Conservation (phyloP, 2,329 filamentous ascomycete species). For the Aspergillus sp. region DNA sequence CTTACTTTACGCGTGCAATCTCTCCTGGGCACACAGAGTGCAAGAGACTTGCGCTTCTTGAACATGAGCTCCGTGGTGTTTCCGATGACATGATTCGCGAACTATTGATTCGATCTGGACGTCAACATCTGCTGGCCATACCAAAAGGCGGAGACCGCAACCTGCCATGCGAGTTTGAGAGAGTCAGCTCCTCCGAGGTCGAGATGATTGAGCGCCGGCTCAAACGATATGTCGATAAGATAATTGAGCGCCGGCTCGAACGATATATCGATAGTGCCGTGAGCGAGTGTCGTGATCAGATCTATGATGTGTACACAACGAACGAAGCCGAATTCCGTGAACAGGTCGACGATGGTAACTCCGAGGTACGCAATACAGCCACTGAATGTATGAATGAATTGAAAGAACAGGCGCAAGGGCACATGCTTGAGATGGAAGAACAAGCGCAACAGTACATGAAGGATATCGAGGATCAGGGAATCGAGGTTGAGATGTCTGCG, state of each 20-base stretch:
- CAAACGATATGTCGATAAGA: conserved; percentile 20
- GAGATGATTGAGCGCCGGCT: conserved; percentile 21
- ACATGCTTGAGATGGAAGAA: conserved; percentile 21
- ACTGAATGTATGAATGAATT: conserved; percentile 23
- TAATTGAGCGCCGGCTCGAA: conserved; percentile 18
- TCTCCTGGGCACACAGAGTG: conserved; percentile 16
- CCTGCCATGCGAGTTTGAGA: conserved; percentile 16
- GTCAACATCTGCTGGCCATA: conserved; percentile 24
- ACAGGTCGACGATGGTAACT: conserved; percentile 24
- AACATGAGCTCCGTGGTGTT: conserved; percentile 22
- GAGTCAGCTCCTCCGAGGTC: conserved; percentile 11
- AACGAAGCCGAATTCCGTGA: conserved; percentile 24
- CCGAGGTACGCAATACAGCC: conserved; percentile 22
- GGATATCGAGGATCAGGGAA: conserved; percentile 19
- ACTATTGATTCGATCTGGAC: conserved; percentile 24
- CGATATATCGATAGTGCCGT: conserved; percentile 19
- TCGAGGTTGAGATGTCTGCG: conserved; percentile 19
- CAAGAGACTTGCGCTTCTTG: conserved; percentile 20
- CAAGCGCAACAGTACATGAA: conserved; percentile 22
- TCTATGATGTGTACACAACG: conserved; percentile 23
- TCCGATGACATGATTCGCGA: conserved; percentile 22
- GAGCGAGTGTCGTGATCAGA: conserved; percentile 23
- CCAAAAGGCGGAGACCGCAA: conserved; percentile 18
- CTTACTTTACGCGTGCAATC: conserved; percentile 21
- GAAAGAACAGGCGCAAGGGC: conserved; percentile 16